Evolutionary conservation across 805 yeast genomes (phyloP).

Genomic region (Schwanniomyces sp.): DNA sequence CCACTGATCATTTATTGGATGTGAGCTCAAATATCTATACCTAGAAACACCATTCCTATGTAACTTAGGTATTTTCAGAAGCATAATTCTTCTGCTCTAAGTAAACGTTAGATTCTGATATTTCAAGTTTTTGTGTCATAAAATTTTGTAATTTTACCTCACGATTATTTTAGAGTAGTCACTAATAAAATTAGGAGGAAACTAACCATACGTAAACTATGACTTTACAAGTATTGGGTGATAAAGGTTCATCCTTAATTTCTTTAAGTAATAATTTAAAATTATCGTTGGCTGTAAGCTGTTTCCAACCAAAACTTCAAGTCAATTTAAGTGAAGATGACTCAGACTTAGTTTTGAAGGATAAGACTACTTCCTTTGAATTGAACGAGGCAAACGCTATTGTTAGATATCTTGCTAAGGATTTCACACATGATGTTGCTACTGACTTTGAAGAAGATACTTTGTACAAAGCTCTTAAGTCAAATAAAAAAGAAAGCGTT

Average conservation of each 20-base stretch:
- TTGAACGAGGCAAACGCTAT: constrained; percentile 69
- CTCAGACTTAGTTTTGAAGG: constrained; percentile 26
- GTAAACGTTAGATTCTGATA: not conserved
- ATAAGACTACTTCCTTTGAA: constrained; percentile 41
- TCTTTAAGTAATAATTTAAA: constrained; percentile 44
- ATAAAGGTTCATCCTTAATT: constrained; percentile 20
- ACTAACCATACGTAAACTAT: not conserved
- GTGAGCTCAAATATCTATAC: not conserved
- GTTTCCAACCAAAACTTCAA: constrained; percentile 24
- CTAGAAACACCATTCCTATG: not conserved
- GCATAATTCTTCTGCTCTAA: not conserved
- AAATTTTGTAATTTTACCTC: not conserved
- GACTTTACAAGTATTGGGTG: constrained; percentile 26
- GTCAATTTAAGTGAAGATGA: constrained; percentile 23
- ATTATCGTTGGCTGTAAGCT: constrained; percentile 40
- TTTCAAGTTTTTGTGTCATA: not conserved
- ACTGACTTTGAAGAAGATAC: constrained; percentile 45
- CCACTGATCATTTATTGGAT: constrained; percentile 8
- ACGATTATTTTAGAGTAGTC: not conserved
- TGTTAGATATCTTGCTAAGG: constrained; percentile 58
- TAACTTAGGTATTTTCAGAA: not conserved
- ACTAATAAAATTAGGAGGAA: not conserved
- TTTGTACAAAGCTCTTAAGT: constrained; percentile 41
- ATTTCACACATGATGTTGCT: constrained; percentile 37
- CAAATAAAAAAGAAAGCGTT: constrained; percentile 27